phyloP scores from a whole-genome alignment of 140 eudicot species.

The Ambrosia hybrid region DNA sequence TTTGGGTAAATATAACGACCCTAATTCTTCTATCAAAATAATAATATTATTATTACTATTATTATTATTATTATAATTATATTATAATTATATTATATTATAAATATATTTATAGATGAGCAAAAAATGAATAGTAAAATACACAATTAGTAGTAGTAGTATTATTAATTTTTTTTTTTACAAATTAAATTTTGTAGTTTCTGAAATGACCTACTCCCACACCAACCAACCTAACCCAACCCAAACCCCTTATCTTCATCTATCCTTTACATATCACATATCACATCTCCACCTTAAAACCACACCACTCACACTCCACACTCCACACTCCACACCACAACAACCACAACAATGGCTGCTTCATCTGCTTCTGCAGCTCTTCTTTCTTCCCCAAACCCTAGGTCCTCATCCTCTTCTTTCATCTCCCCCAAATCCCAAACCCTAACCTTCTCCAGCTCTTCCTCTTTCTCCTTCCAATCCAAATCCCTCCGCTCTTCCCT shows the following conservation, averaged over 20 bases:
- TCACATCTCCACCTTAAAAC: conserved; percentile 28
- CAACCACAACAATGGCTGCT: conserved; percentile 50
- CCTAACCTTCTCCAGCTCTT: conserved; percentile 28
- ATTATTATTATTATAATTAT: too few species aligned
- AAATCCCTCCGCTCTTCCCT: conserved; percentile 39
- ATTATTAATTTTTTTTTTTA: too few species aligned
- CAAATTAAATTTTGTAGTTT: too few species aligned
- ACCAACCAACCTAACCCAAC: conserved; percentile 18
- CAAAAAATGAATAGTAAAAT: too few species aligned
- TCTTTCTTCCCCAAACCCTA: conserved; percentile 50
- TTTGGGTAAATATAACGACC: too few species aligned
- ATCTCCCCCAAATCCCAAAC: conserved; percentile 41
- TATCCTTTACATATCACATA: conserved; percentile 14
- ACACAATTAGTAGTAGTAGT: too few species aligned
- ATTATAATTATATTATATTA: too few species aligned
- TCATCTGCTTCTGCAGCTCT: conserved; percentile 60
- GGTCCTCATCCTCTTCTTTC: conserved; percentile 24
- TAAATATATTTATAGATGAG: too few species aligned
- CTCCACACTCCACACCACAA: background rate
- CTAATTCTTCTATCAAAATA: too few species aligned
- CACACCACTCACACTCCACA: conserved; percentile 6
- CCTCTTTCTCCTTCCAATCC: conserved; percentile 38
- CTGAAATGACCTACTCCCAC: background rate
- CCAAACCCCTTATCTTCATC: conserved; percentile 33
- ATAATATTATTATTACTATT: too few species aligned